Conservation (phyloP, 2,329 filamentous ascomycete species). For the Cytospora schulzeri region DNA sequence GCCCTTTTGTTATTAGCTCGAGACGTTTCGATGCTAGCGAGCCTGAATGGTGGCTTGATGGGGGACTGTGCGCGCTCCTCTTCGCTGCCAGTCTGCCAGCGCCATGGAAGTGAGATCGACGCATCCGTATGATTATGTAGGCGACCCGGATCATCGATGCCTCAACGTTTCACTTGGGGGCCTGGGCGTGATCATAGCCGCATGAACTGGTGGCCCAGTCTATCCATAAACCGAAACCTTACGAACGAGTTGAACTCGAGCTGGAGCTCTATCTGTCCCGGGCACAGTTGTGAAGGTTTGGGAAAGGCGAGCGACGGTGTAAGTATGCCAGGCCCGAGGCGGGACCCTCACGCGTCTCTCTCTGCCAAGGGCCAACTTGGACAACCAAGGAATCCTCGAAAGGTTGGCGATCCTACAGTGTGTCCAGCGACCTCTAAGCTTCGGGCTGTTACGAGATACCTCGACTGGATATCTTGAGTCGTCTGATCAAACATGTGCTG, state of each 20-base stretch:
- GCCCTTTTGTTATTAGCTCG: slow-evolving; percentile 7
- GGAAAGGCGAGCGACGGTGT: background rate
- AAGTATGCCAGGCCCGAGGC: background rate
- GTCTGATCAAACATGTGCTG: slow-evolving; percentile 6
- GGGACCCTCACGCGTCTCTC: slow-evolving; percentile 6
- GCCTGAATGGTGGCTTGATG: background rate
- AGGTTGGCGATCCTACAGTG: background rate
- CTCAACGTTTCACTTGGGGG: background rate
- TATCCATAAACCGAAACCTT: background rate
- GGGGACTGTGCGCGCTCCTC: slow-evolving; percentile 16
- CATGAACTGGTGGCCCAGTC: background rate
- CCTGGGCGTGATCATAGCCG: background rate
- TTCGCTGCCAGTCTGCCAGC: slow-evolving; percentile 4
- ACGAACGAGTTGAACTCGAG: background rate
- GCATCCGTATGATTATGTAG: slow-evolving; percentile 5
- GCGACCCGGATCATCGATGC: background rate
- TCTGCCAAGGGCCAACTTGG: slow-evolving; percentile 6
- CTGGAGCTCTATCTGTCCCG: background rate
- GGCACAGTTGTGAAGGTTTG: background rate
- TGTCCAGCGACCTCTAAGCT: background rate
- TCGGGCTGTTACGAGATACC: background rate
- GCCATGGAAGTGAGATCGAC: slow-evolving; percentile 18
- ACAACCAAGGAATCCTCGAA: slow-evolving; percentile 12
- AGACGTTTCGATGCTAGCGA: slow-evolving; percentile 13
- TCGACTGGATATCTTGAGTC: slow-evolving; percentile 1